Evolutionary conservation across 1,284 basidiomycete species (phyloP), one percentile per base, ranked within the genome.

Genomic region (Flammula alnicola): DNA sequence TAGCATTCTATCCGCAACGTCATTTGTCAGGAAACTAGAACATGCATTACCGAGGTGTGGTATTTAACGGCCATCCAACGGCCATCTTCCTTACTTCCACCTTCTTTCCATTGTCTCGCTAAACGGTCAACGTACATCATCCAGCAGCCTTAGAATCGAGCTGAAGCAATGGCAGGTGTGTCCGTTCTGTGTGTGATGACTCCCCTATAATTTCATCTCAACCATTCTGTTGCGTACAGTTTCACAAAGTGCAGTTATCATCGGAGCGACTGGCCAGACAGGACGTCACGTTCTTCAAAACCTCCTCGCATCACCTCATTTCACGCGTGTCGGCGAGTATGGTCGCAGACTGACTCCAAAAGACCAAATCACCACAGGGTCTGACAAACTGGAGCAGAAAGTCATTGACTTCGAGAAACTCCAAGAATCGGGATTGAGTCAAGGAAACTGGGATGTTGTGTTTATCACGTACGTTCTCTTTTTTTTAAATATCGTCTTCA

Each of bases 401-500:
- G 65, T 67, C 1, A 74, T 91, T 49, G 79, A 89, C 61, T 89
- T 85, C 59, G 86, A 89, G 60, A 81, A 82, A 44, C 57, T 88
- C 4, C 75, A 75, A 12, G 71, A 74, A 31, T 71, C 75, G 0
- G 78, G 74, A 20, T 54, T 88, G 54, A 72, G 69, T 29, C 73
- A 78, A 0, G 79, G 74, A 3, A 76, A 79, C 33, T 87, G 83
- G 80, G 86, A 90, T 63, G 80, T 84, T n/a, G 80, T 91, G 0
- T 83, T 80, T 52, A 74, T 83, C 44, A 72, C 79, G 78, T 80
- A 52, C 40, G 77, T 71, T 25, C 20, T 26, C 8, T 32, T 3
- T 31, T 29, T 5, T 36, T 35, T 6, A n/a, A n/a, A n/a, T n/a
- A n/a, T n/a, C n/a, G n/a, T n/a, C n/a, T n/a, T n/a, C n/a, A n/a